Percentiles rank a stretch among this genome's conserved stretches.
Evolutionary conservation across 345 rosid genomes (phyloP).

Genomic region (Acer saccharum): DNA sequence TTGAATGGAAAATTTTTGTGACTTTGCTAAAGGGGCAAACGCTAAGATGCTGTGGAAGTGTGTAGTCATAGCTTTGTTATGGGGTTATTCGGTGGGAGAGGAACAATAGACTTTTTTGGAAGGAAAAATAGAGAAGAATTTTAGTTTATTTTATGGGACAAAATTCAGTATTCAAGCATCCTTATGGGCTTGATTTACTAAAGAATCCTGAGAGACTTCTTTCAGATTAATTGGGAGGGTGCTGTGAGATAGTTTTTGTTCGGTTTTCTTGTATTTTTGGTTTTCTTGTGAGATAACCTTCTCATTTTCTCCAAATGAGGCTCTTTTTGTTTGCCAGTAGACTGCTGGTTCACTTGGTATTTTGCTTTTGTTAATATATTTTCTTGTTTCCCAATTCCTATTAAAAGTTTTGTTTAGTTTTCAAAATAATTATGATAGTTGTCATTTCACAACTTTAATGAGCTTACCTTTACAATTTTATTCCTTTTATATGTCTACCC

Average conservation of each 20-base stretch:
- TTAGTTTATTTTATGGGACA: not conserved
- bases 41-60: too few species aligned
- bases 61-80: not conserved
- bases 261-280: not conserved
- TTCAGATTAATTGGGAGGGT: not conserved
- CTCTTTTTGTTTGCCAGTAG: not conserved
- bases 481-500: not conserved
- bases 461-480: not conserved
- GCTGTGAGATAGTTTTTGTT: not conserved
- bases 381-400: not conserved
- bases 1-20: too few species aligned
- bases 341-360: not conserved
- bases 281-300: too few species aligned
- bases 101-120: not conserved
- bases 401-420: too few species aligned
- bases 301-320: not conserved
- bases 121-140: not conserved
- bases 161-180: not conserved
- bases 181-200: not conserved
- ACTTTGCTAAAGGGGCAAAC: too few species aligned
- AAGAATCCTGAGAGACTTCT: not conserved
- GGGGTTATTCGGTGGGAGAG: not conserved
- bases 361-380: not conserved
- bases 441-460: constrained; percentile 4
- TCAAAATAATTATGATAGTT: not conserved